Base-by-base conservation (phyloP, 2,329 filamentous ascomycete genomes). In the Fusarium tuaranense region DNA sequence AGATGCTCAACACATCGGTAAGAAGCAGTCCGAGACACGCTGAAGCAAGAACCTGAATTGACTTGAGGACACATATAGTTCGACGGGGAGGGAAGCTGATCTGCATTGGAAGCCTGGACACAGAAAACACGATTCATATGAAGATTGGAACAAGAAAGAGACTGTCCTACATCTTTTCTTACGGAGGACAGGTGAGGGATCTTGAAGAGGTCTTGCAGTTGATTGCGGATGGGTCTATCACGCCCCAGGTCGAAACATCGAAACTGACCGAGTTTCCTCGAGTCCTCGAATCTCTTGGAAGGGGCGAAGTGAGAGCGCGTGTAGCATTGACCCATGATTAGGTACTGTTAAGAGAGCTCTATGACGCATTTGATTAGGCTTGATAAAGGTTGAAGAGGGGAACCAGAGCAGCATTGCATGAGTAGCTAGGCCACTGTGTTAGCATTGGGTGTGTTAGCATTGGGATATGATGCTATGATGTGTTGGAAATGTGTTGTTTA, bases 61-160 rank as follows among this genome's bases (percentile, higher is more conserved):
- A 27, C 5, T 41, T 14, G n/a, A 30, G 18, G 10, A 6, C 1
- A 12, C 5, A 4, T 36, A 10, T 55, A 48, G 75, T 77, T 4
- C 75, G 75, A 4, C 75, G 75, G 4, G 75, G 75, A 0, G 82
- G 82, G 1, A 83, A 82, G 25, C 69, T 85, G 3, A 72, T 86
- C 3, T 85, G 83, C 61, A 78, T 86, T 8, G 84, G 84, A 2
- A 85, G 82, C 6, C 74, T 85, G 0, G 78, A 84, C 57, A 75
- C 79, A 0, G 80, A 83, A 39, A 86, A 86, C 58, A 82, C 81
- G 1, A 66, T 86, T 12, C 79, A 85, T 44, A 86, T 86, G 84
- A 85, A 86, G 66, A 83, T 82, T 12, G 83, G 84, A 0, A 85
- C 84, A 8, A 76, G 84, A 20, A 86, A 86, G 73, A 73, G 84